Base-by-base conservation (phyloP, 106 monocot species). In the Vanilla planifolia region DNA sequence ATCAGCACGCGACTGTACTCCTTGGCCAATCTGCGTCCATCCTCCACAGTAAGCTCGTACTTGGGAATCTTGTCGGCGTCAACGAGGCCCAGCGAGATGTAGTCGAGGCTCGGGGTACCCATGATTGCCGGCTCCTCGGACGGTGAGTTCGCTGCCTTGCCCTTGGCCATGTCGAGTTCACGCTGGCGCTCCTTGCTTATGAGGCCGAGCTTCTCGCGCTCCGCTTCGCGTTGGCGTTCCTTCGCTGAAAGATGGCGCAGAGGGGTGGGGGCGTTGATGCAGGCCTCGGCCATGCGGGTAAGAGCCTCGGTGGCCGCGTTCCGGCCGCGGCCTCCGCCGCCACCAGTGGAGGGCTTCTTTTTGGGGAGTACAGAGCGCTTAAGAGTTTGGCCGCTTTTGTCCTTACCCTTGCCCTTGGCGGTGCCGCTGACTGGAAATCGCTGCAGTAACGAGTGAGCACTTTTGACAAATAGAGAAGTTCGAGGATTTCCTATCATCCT, bases 371-470 rank as follows among this genome's bases (percentile, higher is more conserved):
- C 34, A 37, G 79, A 76, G 47, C 82, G 85, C 75, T 99, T 99
- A 26, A 83, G 75, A 1, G 51, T 47, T 64, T 75, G 72, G 22
- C 80, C 79, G 15, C 73, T 3, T 62, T 99, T 99, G 62, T 88
- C 71, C 80, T 92, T 88, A n/a, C 45, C 79, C 74, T 96, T 96
- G n/a, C 95, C 95, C 74, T 96, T 96, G 53, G 98, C 80, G 5
- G 98, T 99, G 61, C 92, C 92, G 66, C 92, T 92, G 48, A 99
- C 92, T 1, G 73, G 63, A 24, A 34, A 45, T 11, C 63, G 55
- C 40, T 60, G 77, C 40, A 78, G 59, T 36, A 75, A 61, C 21
- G 61, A 66, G 46, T 66, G 65, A 66, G 62, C n/a, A n/a, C n/a
- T n/a, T n/a, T n/a, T n/a, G n/a, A n/a, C n/a, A n/a, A n/a, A n/a